A percentile compares a stretch with the other conserved stretches of the same genome.
Evolutionary conservation across 2,329 filamentous ascomycete species (phyloP).

Genomic region (Ascochyta rabiei): DNA sequence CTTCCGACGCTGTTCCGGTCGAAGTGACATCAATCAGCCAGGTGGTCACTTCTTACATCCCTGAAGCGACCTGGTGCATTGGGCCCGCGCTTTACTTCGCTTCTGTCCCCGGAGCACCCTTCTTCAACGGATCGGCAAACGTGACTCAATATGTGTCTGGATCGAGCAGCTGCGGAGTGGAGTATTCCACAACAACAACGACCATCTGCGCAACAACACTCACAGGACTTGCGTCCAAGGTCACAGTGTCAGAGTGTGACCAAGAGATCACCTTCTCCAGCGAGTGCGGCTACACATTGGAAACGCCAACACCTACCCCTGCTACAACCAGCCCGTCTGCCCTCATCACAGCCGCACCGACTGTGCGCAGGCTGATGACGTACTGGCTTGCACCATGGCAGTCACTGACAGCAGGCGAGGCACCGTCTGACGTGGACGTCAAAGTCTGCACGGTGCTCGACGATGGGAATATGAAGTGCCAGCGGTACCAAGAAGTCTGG

Average conservation of each 20-base stretch:
- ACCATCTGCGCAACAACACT: slow-evolving; percentile 54
- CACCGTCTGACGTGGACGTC: slow-evolving; percentile 49
- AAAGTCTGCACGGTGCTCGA: slow-evolving; percentile 48
- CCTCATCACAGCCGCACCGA: slow-evolving; percentile 47
- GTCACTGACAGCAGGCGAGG: slow-evolving; percentile 47
- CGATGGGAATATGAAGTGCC: slow-evolving; percentile 48
- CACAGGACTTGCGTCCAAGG: slow-evolving; percentile 48
- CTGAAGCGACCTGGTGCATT: slow-evolving; percentile 52
- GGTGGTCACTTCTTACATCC: slow-evolving; percentile 51
- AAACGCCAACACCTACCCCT: slow-evolving; percentile 42
- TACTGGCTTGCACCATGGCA: slow-evolving; percentile 55
- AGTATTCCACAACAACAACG: slow-evolving; percentile 49
- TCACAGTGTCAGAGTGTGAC: slow-evolving; percentile 51
- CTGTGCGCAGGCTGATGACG: slow-evolving; percentile 49
- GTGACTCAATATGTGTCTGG: slow-evolving; percentile 27
- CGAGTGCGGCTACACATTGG: slow-evolving; percentile 51
- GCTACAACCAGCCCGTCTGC: slow-evolving; percentile 5
- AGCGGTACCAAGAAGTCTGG: slow-evolving; percentile 52
- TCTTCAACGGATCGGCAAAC: slow-evolving; percentile 46
- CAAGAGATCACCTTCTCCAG: slow-evolving; percentile 56
- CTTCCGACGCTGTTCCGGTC: slow-evolving; percentile 50
- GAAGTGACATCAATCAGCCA: slow-evolving; percentile 52
- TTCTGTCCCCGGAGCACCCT: slow-evolving; percentile 44
- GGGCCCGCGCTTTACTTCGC: slow-evolving; percentile 46
- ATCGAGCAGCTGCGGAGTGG: slow-evolving; percentile 48